Percentiles rank a stretch among this genome's conserved stretches.
phyloP scores from a whole-genome alignment of 1,139 yeast genomes.

The Debaryomyces sp. region DNA sequence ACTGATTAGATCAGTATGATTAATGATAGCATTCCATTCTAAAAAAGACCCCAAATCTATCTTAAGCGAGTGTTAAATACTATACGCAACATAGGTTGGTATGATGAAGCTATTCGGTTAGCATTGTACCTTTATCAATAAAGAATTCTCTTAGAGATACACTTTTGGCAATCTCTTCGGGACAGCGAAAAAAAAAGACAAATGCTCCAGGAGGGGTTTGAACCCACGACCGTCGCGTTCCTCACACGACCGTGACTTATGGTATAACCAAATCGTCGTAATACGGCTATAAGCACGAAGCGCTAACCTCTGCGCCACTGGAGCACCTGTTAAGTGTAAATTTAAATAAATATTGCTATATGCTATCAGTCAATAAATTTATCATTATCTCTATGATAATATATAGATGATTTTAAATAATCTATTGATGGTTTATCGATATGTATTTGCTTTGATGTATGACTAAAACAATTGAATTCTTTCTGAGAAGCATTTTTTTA shows the following conservation, averaged over 20 bases:
- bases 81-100: too few relatives aligned
- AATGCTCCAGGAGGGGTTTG: conserved; percentile 60
- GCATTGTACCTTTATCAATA: too few relatives aligned
- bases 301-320: conserved; percentile 61
- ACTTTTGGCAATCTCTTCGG: not conserved
- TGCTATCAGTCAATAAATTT: not conserved
- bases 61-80: too few relatives aligned
- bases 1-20: not conserved
- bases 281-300: conserved; percentile 58
- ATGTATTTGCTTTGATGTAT: not conserved
- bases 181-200: conserved; percentile 32
- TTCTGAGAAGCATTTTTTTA: not conserved
- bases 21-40: not conserved
- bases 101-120: too few relatives aligned
- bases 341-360: not conserved
- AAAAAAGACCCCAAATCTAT: too few relatives aligned
- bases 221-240: conserved; percentile 63
- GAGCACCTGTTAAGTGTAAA: conserved; percentile 27
- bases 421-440: not conserved
- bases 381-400: not conserved
- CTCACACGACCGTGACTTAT: conserved; percentile 59
- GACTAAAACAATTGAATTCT: not conserved
- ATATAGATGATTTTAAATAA: not conserved
- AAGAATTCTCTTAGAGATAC: not conserved
- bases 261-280: conserved; percentile 52